Percentiles rank a stretch among this genome's conserved stretches.
phyloP scores from a whole-genome alignment of 257 asterid genomes.

The Avicennia marina region DNA sequence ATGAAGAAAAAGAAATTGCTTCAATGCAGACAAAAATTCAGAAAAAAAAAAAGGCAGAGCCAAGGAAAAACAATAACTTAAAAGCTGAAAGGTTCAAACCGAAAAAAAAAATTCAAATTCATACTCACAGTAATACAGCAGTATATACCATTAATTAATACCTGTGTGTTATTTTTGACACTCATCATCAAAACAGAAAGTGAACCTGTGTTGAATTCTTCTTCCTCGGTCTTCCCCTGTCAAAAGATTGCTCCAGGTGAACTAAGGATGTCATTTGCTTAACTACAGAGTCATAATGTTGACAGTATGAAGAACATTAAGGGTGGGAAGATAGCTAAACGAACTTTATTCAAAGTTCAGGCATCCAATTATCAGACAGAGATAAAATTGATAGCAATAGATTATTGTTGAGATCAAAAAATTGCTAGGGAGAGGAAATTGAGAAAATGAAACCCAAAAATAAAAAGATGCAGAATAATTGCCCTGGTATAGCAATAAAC shows the following conservation, averaged over 20 bases:
- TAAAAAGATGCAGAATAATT: neutral
- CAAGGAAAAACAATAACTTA: too few relatives aligned
- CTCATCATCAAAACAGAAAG: slow-evolving; percentile 76
- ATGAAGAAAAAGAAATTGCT: too few relatives aligned
- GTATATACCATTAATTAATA: slow-evolving; percentile 14
- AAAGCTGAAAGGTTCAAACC: too few relatives aligned
- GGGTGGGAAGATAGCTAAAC: neutral
- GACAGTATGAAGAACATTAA: neutral
- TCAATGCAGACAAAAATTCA: too few relatives aligned
- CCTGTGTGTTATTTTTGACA: slow-evolving; percentile 74
- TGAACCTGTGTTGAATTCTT: slow-evolving; percentile 96
- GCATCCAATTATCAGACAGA: neutral
- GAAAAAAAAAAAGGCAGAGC: neutral
- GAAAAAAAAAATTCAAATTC: too few relatives aligned
- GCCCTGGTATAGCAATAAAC: too few relatives aligned
- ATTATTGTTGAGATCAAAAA: neutral
- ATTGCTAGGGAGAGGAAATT: neutral
- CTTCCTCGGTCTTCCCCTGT: slow-evolving; percentile 81
- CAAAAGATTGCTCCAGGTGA: slow-evolving; percentile 10
- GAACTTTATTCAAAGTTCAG: neutral
- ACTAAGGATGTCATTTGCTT: too few relatives aligned
- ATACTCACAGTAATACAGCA: too few relatives aligned
- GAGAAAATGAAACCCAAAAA: neutral
- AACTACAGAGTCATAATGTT: neutral
- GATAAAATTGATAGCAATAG: neutral